Evolutionary conservation across 495 filamentous ascomycete genomes (phyloP).

Genomic region (Talaromyces wortmannii): DNA sequence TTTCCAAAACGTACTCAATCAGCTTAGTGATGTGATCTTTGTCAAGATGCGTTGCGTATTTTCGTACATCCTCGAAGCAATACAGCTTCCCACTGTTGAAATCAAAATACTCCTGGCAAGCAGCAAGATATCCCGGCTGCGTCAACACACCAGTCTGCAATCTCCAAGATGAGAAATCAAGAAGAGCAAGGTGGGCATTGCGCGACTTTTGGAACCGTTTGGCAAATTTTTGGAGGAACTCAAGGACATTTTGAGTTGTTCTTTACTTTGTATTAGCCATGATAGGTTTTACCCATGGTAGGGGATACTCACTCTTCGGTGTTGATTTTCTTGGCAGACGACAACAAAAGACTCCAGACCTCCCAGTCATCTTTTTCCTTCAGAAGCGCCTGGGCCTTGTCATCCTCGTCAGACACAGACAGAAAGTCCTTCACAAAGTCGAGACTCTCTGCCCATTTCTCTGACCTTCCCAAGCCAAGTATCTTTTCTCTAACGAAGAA

Average conservation of each 20-base stretch:
- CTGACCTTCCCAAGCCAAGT: conserved; percentile 29
- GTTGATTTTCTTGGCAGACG: conserved; percentile 19
- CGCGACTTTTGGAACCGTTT: conserved; percentile 33
- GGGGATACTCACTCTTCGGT: conserved; percentile 22
- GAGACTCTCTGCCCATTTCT: conserved; percentile 40
- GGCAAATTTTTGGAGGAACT: conserved; percentile 28
- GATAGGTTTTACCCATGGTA: neutral
- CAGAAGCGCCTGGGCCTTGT: conserved; percentile 15
- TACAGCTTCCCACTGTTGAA: conserved; percentile 41
- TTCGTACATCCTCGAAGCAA: conserved; percentile 47
- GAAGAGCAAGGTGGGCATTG: conserved; percentile 38
- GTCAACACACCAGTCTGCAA: conserved; percentile 24
- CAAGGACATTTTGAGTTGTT: conserved; percentile 18
- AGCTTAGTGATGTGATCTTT: conserved; percentile 28
- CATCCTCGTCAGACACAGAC: conserved; percentile 23
- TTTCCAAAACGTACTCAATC: conserved; percentile 20
- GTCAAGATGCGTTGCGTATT: conserved; percentile 33
- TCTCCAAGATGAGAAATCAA: conserved; percentile 19
- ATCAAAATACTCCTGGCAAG: conserved; percentile 42
- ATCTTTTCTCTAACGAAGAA: conserved; percentile 41
- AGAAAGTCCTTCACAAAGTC: conserved; percentile 34
- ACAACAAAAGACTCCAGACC: conserved; percentile 43
- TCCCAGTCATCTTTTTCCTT: conserved; percentile 50
- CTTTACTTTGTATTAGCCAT: conserved; percentile 15
- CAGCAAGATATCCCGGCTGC: conserved; percentile 26